phyloP scores from a whole-genome alignment of 139 green algal genomes.

The Chlamydomonas incerta region DNA sequence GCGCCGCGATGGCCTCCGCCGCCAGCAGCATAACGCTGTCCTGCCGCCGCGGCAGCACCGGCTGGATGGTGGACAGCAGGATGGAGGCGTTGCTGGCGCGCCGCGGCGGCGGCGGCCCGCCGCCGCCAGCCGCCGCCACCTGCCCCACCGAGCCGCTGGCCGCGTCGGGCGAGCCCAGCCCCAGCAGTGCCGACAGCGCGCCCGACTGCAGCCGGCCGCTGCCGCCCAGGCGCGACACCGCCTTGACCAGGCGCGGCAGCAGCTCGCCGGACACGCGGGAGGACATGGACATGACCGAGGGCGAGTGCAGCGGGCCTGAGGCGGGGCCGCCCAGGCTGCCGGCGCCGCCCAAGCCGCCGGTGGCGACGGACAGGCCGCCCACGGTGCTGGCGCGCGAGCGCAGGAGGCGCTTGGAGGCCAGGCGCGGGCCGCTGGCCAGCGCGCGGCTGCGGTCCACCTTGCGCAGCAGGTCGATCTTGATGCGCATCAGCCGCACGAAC shows the following conservation, averaged over 20 bases:
- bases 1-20: neutral
- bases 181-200: neutral
- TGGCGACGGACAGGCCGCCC: neutral
- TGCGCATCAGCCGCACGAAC: neutral
- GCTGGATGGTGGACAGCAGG: neutral
- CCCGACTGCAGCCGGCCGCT: neutral
- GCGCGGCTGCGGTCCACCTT: neutral
- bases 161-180: too few species aligned
- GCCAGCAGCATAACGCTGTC: neutral
- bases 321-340: neutral
- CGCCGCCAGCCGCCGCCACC: neutral
- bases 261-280: neutral
- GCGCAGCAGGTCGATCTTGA: neutral
- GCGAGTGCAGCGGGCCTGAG: neutral
- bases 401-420: neutral
- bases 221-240: neutral
- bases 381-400: too few species aligned
- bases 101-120: neutral
- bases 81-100: neutral
- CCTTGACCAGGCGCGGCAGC: neutral
- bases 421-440: neutral
- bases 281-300: neutral
- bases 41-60: constrained; percentile 15
- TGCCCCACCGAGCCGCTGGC: neutral
- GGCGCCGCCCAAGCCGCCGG: neutral